Evolutionary conservation across 345 rosid genomes (phyloP).

Genomic region (Gossypium raimondii): DNA sequence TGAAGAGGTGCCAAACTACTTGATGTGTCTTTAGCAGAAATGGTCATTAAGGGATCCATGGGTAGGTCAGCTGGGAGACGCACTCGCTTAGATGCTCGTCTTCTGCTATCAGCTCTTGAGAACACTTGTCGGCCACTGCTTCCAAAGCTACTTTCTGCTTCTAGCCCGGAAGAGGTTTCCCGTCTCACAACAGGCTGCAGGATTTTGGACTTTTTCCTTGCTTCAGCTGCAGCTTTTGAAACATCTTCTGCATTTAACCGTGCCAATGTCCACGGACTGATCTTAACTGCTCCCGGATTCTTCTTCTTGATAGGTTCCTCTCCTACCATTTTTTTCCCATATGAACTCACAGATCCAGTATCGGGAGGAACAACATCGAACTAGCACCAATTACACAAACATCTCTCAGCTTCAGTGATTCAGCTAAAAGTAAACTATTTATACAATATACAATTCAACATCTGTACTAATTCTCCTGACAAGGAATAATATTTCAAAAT

Average conservation of each 20-base stretch:
- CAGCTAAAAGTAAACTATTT: not conserved
- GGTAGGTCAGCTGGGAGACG: conserved; percentile 74
- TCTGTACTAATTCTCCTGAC: not conserved
- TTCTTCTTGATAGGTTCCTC: conserved; percentile 71
- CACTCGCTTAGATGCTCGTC: conserved; percentile 63
- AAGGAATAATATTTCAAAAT: not conserved
- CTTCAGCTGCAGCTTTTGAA: conserved; percentile 93
- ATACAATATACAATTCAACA: not conserved
- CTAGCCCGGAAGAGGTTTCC: conserved; percentile 49
- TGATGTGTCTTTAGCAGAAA: conserved; percentile 48
- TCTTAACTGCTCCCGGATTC: conserved; percentile 69
- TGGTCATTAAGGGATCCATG: conserved; percentile 50
- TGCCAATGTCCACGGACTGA: conserved; percentile 95
- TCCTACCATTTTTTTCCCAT: conserved; percentile 58
- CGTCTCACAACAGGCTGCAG: conserved; percentile 68
- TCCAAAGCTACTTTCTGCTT: conserved; percentile 66
- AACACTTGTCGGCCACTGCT: conserved; percentile 67
- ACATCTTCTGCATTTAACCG: conserved; percentile 90
- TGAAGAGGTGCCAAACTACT: conserved; percentile 84
- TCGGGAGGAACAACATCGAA: conserved; percentile 99
- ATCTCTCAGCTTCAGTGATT: not conserved
- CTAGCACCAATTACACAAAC: conserved; percentile 29
- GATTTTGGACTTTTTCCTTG: conserved; percentile 83
- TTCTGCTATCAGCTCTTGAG: conserved; percentile 61
- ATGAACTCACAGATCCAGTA: conserved; percentile 85